Base-by-base conservation (phyloP, 257 asterid genomes). In the Apocynum venetum region DNA sequence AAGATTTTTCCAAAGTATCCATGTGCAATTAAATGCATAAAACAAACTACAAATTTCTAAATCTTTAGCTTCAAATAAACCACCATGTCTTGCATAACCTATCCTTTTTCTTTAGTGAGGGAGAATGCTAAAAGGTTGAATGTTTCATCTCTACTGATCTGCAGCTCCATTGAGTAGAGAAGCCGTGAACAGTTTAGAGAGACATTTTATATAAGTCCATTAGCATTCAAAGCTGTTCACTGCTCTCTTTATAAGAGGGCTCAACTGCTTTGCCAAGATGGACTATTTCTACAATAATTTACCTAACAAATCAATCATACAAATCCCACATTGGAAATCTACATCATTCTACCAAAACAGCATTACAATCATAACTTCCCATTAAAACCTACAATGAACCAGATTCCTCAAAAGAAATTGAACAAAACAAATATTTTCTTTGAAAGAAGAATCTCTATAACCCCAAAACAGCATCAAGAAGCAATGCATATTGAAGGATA, bases 141-240 rank as follows among this genome's bases (percentile, higher is more conserved):
- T 87, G 85, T 85, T 74, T 75, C 86, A 78, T 51, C 89, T 83
- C 92, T 31, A 85, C 85, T 82, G 83, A 89, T 82, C 89, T 85
- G 80, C 84, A 89, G 79, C 91, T 71, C 84, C 89, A 88, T 47
- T n/a, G 46, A 31, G 31, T 68, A 19, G 17, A 75, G 82, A 78
- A 83, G 88, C 78, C 61, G 63, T 81, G 80, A 86, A 85, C 80
- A 84, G 87, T 83, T 81, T 76, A 81, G 89, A 87, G 86, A 41
- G 86, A 81, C 82, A 67, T 31, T 82, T 86, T 51, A 79, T 86
- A 2, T 83, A 19, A 86, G 88, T 85, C 89, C 89, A 89, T 83
- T 86, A 83, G 89, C 92, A 89, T 87, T 88, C 91, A 89, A 87
- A 89, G 77, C 90, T 80, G 84, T 81, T 80, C 88, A 89, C 75